These are phyloP conservation scores for Crithidia bombi DNA, from an alignment of 208 protist species.

Conservation along the genomic window DNA sequence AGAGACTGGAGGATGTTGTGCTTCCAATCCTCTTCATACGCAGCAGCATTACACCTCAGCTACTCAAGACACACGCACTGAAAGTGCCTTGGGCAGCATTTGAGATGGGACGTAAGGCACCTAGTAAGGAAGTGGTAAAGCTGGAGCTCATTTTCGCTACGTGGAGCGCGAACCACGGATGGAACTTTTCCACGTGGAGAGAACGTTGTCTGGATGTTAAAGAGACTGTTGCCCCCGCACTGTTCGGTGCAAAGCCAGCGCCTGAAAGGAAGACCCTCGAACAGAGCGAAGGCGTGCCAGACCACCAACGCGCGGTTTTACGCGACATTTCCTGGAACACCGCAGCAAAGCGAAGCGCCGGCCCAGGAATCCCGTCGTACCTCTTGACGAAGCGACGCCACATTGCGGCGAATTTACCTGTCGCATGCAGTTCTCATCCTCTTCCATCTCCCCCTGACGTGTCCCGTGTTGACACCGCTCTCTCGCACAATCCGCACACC, in stretches of 20 bases:
- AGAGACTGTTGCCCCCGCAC: background rate
- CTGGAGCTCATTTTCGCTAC: conserved; percentile 14
- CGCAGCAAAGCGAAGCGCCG: conserved; percentile 4
- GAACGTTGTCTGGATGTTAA: background rate
- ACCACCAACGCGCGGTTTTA: conserved; percentile 6
- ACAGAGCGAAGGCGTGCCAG: background rate
- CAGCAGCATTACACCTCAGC: conserved; percentile 30
- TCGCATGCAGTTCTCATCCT: background rate
- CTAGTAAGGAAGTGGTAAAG: conserved; percentile 10
- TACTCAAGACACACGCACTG: conserved; percentile 29
- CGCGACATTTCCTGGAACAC: conserved; percentile 34
- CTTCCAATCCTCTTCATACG: conserved; percentile 52
- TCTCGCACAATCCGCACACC: conserved; percentile 2
- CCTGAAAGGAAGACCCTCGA: background rate
- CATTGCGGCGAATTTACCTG: background rate
- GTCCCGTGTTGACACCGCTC: background rate
- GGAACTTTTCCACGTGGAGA: conserved; percentile 25
- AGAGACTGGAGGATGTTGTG: conserved; percentile 38
- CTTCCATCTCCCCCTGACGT: background rate
- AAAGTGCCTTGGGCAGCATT: conserved; percentile 18
- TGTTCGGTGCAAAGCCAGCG: background rate
- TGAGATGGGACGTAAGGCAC: background rate
- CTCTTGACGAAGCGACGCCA: conserved; percentile 40
- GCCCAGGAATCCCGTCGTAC: conserved; percentile 42
- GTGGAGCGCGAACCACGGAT: conserved; percentile 36